phyloP scores from a whole-genome alignment of 2,329 filamentous ascomycete species.

The Cladosporium sp. region DNA sequence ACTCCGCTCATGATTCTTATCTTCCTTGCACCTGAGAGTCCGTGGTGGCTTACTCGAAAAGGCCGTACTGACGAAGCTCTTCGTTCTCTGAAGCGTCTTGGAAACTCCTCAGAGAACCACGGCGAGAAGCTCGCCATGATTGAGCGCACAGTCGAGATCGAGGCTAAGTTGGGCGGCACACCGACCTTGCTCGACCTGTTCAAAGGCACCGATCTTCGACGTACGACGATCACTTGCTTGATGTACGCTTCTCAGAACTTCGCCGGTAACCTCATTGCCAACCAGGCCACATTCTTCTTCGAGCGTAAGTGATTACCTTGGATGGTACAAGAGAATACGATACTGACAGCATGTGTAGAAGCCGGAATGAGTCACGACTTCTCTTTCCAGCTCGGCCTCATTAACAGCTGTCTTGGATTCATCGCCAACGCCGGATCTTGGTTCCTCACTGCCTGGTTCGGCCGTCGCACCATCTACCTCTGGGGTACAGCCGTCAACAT shows the following conservation, averaged over 20 bases:
- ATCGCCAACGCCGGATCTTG: constrained; percentile 76
- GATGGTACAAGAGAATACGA: constrained; percentile 21
- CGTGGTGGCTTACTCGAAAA: constrained; percentile 67
- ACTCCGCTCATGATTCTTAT: constrained; percentile 60
- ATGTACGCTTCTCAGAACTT: constrained; percentile 48
- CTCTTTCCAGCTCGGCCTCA: constrained; percentile 48
- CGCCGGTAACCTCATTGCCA: constrained; percentile 43
- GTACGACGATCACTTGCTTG: constrained; percentile 67
- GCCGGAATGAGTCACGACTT: constrained; percentile 41
- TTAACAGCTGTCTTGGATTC: constrained; percentile 64
- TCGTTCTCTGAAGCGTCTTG: constrained; percentile 60
- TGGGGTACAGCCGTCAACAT: constrained; percentile 61
- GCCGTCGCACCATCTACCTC: constrained; percentile 71
- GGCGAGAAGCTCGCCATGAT: constrained; percentile 90
- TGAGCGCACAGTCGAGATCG: constrained; percentile 79
- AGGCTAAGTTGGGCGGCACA: constrained; percentile 69
- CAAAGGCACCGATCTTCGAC: constrained; percentile 69
- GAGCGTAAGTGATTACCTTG: constrained; percentile 38
- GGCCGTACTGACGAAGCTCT: constrained; percentile 65
- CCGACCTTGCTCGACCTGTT: constrained; percentile 80
- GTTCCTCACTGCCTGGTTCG: constrained; percentile 68
- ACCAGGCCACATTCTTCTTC: constrained; percentile 49
- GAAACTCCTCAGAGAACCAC: constrained; percentile 69
- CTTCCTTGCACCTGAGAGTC: constrained; percentile 60
- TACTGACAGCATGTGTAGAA: constrained; percentile 24